Evolutionary conservation across 768 basidiomycete genomes (phyloP), one percentile per base, ranked within the genome.

Genomic region (Auricularia sp.): DNA sequence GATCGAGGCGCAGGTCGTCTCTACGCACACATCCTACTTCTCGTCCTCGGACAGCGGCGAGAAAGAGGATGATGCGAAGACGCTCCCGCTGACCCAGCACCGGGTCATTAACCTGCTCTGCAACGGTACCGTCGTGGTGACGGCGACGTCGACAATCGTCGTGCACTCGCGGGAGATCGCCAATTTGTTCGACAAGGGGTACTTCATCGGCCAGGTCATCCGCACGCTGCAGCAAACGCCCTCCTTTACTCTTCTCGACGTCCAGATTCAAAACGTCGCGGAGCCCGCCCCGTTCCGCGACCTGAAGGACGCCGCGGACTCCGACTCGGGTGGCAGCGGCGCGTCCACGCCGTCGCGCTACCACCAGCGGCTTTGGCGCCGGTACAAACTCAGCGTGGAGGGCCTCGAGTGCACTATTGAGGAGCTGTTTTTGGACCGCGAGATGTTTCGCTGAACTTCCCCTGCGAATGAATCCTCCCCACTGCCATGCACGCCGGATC

Each of bases 151-250:
- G 62, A 81, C 79, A 1, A 86, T 89, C 51, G 82, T 79, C 61
- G 81, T 89, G 67, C 81, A 83, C 1, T 82, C 82, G 1, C 78
- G 84, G 7, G 34, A 59, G 23, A 79, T 80, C 66, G 87, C 85
- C 23, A 78, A 78, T 62, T 80, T 88, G 59, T 84, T 89, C 74
- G 83, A 84, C 62, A 84, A 87, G 66, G 84, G 83, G 66, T 87
- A 80, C 65, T 84, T 84, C 33, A 84, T 88, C 39, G 87, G 87
- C 0, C 87, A 89, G 72, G 82, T 85, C 65, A 87, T 88, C 72
- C 75, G 81, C 34, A 80, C 81, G 34, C 72, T 87, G 60, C 77
- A 77, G 47, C 77, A 76, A 36, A 75, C 77, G 3, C 87, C 87
- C 0, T 77, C 77, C 34, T 90, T 89, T 67, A 79, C 81, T 63